Conservation (phyloP, 2,329 filamentous ascomycete genomes). For the Didymella sp. region DNA sequence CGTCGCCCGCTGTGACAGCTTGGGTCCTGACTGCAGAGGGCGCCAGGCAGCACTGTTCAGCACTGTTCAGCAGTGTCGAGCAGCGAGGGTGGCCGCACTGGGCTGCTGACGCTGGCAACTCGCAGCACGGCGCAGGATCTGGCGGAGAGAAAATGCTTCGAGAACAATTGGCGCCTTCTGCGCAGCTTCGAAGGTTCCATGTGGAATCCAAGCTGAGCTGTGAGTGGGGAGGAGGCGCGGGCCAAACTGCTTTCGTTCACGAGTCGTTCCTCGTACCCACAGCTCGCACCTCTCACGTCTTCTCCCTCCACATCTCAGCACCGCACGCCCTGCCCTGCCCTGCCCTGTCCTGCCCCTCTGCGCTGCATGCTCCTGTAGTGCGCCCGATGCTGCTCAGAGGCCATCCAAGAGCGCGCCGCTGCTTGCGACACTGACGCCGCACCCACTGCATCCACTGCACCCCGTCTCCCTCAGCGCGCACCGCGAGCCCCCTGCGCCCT, state of each 20-base stretch:
- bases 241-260: conserved; percentile 18
- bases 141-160: conserved; percentile 14
- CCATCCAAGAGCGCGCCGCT: conserved; percentile 40
- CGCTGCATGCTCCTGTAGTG: conserved; percentile 8
- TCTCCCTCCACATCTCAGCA: conserved; percentile 12
- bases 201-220: not conserved
- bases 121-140: not conserved
- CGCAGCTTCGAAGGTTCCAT: conserved; percentile 6
- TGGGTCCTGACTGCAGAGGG: too few species aligned
- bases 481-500: not conserved
- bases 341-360: conserved; percentile 16
- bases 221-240: conserved; percentile 2
- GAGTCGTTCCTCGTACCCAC: conserved; percentile 16
- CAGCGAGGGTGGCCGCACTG: not conserved
- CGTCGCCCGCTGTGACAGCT: not conserved
- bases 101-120: not conserved
- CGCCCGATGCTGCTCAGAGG: conserved; percentile 42
- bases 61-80: not conserved
- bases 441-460: conserved; percentile 20
- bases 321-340: conserved; percentile 21
- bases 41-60: too few species aligned
- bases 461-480: not conserved
- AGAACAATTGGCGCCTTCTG: conserved; percentile 15
- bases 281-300: not conserved
- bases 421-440: conserved; percentile 44